Conservation (phyloP, 805 yeast species). For the Suhomyces tanzawaensis region DNA sequence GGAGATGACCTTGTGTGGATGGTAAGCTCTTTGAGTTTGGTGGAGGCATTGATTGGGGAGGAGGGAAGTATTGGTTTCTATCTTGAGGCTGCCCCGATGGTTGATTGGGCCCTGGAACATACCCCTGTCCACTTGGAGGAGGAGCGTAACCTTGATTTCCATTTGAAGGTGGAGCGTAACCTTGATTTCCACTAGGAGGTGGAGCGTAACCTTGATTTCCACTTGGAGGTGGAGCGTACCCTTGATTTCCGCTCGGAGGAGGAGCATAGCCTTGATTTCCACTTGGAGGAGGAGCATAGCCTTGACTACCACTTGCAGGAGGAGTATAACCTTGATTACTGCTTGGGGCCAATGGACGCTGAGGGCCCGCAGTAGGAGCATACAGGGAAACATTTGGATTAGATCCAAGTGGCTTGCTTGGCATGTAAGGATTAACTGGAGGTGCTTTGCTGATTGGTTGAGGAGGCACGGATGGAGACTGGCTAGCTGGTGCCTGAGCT, state of each 20-base stretch:
- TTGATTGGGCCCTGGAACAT: constrained; percentile 1
- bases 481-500: constrained; percentile 8
- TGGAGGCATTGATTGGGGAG: neutral
- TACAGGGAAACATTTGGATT: no score
- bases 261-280: no score
- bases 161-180: no score
- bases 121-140: neutral
- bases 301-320: no score
- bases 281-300: no score
- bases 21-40: neutral
- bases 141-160: neutral
- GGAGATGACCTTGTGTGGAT: constrained; percentile 3
- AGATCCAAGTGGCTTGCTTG: constrained; percentile 11
- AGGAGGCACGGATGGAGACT: constrained; percentile 7
- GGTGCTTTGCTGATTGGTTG: constrained; percentile 16
- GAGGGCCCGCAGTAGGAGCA: no score
- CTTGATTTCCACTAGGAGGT: no score
- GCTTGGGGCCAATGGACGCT: no score
- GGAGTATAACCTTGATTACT: no score
- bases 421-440: constrained; percentile 18
- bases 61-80: constrained; percentile 1
- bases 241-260: no score
- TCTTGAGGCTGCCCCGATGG: neutral
- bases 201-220: no score
- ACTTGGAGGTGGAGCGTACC: no score